Conservation (phyloP, 495 filamentous ascomycete genomes). For the Hyaloscypha variabilis region DNA sequence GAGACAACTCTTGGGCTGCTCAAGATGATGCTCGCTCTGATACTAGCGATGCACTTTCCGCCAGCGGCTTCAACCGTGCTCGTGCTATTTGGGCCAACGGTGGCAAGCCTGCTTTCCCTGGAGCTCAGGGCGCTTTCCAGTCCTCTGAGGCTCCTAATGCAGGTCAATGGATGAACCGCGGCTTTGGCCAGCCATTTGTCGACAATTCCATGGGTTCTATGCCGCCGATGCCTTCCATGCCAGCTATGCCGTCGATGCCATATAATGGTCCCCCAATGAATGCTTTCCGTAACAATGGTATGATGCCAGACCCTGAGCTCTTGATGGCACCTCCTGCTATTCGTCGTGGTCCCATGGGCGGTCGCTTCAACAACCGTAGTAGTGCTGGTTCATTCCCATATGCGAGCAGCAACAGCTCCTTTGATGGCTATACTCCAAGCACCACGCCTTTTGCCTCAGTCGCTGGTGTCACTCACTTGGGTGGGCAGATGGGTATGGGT, state of each 20-base stretch:
- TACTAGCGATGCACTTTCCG: constrained; percentile 63
- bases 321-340: constrained; percentile 32
- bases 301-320: constrained; percentile 48
- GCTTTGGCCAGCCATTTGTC: constrained; percentile 33
- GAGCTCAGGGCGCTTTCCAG: constrained; percentile 36
- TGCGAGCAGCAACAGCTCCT: constrained; percentile 32
- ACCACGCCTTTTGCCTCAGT: constrained; percentile 34
- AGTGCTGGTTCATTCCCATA: constrained; percentile 29
- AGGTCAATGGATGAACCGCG: constrained; percentile 40
- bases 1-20: constrained; percentile 63
- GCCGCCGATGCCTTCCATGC: background rate
- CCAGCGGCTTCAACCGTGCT: constrained; percentile 59
- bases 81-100: constrained; percentile 64
- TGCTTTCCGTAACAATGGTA: constrained; percentile 45
- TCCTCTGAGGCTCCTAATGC: constrained; percentile 32
- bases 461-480: constrained; percentile 38
- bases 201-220: constrained; percentile 8
- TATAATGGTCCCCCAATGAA: constrained; percentile 34
- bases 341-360: constrained; percentile 38
- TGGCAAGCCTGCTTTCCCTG: constrained; percentile 36
- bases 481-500: constrained; percentile 35
- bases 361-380: constrained; percentile 46
- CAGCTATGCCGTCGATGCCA: constrained; percentile 11
- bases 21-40: constrained; percentile 71
- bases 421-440: constrained; percentile 34